Evolutionary conservation across 768 basidiomycete genomes (phyloP), one percentile per base, ranked within the genome.

Genomic region (Favolaschia claudopus): DNA sequence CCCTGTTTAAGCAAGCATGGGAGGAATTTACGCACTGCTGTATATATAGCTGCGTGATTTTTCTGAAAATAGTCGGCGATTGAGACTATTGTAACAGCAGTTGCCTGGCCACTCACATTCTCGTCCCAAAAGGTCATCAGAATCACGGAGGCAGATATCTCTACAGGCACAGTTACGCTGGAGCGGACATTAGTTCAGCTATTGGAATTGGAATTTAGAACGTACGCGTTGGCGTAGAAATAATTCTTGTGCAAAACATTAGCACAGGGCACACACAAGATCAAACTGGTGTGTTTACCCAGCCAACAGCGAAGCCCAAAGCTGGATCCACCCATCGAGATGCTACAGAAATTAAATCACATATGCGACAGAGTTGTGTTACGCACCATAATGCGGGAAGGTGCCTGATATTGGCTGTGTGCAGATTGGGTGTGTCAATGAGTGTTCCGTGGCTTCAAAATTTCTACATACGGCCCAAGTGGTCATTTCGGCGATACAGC

Each of bases 401-500:
- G 89, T 87, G 17, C 91, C 91, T 4, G 90, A 89, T 44, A 92
- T 85, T 2, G 91, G 91, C 62, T 64, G 53, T n/a, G 27, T 1
- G 10, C 13, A 44, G 19, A 31, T 24, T 10, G 19, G 32, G 17
- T 28, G 1, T 49, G 14, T 17, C 17, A 20, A 29, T 17, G 25
- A 5, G 2, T 17, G 34, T 15, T 31, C 31, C 17, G 13, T 20
- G 28, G 5, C 20, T n/a, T n/a, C 13, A 19, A 14, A 20, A 37
- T 8, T 17, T 15, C 22, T 19, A 51, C 62, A 31, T 60, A 64
- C 62, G 1, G 89, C 90, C 73, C 85, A 84, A 4, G 88, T 85
- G n/a, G 89, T 89, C 89, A 92, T 89, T 74, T 93, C 91, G 31
- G 86, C 89, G 14, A 91, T 70, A 3, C 86, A 83, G 65, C 88